Base-by-base conservation (phyloP, 169 alveolate genomes). In the Eimeria praecox region DNA sequence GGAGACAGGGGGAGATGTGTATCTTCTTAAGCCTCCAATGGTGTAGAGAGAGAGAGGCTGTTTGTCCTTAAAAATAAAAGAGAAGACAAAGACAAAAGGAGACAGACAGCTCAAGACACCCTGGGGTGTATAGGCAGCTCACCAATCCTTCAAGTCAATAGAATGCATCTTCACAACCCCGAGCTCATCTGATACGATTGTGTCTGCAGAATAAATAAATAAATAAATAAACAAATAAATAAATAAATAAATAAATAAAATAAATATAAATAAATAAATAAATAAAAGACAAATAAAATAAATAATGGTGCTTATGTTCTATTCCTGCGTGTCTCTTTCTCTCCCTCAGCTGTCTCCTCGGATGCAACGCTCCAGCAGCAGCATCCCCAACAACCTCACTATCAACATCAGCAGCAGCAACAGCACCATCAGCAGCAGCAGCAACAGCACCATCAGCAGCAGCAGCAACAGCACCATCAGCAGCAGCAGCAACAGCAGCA, bases 81-180 rank as follows among this genome's bases (percentile, higher is more conserved):
- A 64, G 10, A 64, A 24, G 33, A 64, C n/a, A 64, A 24, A 64
- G 18, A 64, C 18, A 64, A 64, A 64, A 24, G 33, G 33, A 64
- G 27, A 69, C 6, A 69, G 18, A 14, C 80, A n/a, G 9, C 80
- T 12, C 9, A 8, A 69, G 18, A 14, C 80, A n/a, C 24, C 80
- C 38, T n/a, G n/a, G 44, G 80, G 46, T 30, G 80, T 16, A 69
- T n/a, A 4, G 16, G 44, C 80, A 30, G 38, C 87, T 77, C 56
- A 89, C 93, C 92, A 82, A 89, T 82, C 96, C 42, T 64, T 56
- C n/a, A 93, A 35, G 49, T 93, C 93, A 64, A 93, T 20, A 40
- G 46, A 14, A 24, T 90, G 93, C 90, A 64, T 90, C 44, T 69
- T 52, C 6, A 93, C 80, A 18, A 52, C 62, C 35, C 90, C 91